phyloP scores from a whole-genome alignment of 805 yeast species.

The Babjeviella inositovora region DNA sequence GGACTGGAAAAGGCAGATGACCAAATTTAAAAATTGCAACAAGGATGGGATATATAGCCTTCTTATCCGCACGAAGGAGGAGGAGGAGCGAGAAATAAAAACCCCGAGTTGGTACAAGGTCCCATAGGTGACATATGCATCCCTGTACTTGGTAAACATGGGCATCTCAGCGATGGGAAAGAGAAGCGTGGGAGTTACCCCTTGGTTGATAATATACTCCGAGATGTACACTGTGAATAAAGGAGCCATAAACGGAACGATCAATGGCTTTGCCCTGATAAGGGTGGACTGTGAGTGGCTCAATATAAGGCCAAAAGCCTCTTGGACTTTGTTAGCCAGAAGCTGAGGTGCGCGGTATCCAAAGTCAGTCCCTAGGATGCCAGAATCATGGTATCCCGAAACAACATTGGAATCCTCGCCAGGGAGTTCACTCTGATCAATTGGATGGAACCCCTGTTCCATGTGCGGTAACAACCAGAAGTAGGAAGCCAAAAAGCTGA shows the following conservation, averaged over 20 bases:
- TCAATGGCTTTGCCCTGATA: constrained; percentile 18
- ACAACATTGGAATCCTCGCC: not conserved
- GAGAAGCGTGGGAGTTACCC: constrained; percentile 74
- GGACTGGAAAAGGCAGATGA: constrained; percentile 48
- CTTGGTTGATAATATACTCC: constrained; percentile 86
- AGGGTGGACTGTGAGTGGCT: no score
- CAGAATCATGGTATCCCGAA: no score
- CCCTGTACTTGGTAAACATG: constrained; percentile 55
- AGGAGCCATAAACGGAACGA: constrained; percentile 70
- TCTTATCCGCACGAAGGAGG: constrained; percentile 41
- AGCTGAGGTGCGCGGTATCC: no score
- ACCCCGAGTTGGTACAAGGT: constrained; percentile 87
- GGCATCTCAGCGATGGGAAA: constrained; percentile 64
- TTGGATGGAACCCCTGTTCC: not conserved
- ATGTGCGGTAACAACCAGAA: constrained; percentile 9
- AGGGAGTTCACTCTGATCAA: no score
- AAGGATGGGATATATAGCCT: constrained; percentile 44
- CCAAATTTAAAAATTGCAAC: constrained; percentile 52
- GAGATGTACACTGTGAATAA: constrained; percentile 68
- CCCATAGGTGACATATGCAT: constrained; percentile 83
- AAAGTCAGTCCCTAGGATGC: no score
- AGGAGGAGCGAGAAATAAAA: constrained; percentile 78
- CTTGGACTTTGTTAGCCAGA: constrained; percentile 1
- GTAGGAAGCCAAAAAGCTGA: constrained; percentile 9
- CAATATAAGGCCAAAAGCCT: no score